Evolutionary conservation across 2,329 filamentous ascomycete genomes (phyloP).

Genomic region (Xylaria sp.): DNA sequence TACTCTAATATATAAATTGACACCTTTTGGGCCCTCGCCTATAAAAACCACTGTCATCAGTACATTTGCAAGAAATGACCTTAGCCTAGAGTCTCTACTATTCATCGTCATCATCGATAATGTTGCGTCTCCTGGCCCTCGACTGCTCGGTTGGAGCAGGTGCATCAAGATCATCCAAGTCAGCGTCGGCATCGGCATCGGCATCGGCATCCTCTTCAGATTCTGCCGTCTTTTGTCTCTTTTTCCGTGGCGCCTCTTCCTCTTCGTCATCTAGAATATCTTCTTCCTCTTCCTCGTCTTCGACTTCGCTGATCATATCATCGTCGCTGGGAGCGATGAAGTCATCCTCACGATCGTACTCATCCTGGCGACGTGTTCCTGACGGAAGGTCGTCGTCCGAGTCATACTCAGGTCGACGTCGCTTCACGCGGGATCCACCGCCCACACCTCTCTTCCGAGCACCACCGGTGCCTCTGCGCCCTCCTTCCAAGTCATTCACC

Average conservation of each 20-base stretch:
- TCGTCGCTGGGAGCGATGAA: constrained; percentile 82
- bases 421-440: constrained; percentile 63
- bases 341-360: constrained; percentile 83
- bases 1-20: constrained; percentile 27
- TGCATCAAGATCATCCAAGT: constrained; percentile 62
- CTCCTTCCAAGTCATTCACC: constrained; percentile 75
- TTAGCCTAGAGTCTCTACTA: constrained; percentile 29
- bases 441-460: constrained; percentile 65
- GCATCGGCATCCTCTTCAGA: constrained; percentile 62
- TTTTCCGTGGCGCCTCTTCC: constrained; percentile 57
- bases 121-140: constrained; percentile 64
- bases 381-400: constrained; percentile 79
- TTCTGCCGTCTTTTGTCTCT: constrained; percentile 64
- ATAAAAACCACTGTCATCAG: background rate
- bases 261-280: constrained; percentile 64
- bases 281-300: constrained; percentile 72
- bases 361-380: constrained; percentile 72
- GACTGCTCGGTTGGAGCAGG: constrained; percentile 53
- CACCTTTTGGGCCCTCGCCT: background rate
- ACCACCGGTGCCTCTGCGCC: constrained; percentile 60
- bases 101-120: constrained; percentile 70
- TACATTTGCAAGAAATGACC: constrained; percentile 1
- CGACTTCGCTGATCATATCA: constrained; percentile 66
- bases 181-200: constrained; percentile 67
- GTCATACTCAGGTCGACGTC: constrained; percentile 73